These are phyloP conservation scores for Xylaria intraflava DNA, from an alignment of 495 filamentous ascomycete genomes.

Conservation along the genomic window DNA sequence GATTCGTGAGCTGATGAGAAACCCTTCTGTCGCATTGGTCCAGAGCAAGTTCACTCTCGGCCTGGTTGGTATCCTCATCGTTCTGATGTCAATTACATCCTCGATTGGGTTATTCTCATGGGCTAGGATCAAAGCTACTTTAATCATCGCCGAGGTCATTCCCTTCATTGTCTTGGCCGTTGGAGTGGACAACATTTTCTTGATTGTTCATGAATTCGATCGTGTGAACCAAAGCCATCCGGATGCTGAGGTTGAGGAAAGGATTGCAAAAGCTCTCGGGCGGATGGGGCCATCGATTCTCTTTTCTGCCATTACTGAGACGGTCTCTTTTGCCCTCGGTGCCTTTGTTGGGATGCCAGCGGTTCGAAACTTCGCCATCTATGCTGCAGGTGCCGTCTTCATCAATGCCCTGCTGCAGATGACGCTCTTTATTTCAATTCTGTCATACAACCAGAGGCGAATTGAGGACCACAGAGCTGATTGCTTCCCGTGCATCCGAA, in stretches of 20 bases:
- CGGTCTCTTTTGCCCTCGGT: slow-evolving; percentile 85
- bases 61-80: slow-evolving; percentile 85
- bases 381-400: slow-evolving; percentile 91
- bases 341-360: slow-evolving; percentile 95
- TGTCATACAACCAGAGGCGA: slow-evolving; percentile 81
- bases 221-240: slow-evolving; percentile 84
- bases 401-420: slow-evolving; percentile 94
- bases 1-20: slow-evolving; percentile 63
- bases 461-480: slow-evolving; percentile 84
- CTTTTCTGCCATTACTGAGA: slow-evolving; percentile 91
- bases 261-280: slow-evolving; percentile 77
- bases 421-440: slow-evolving; percentile 90
- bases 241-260: slow-evolving; percentile 74
- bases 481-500: slow-evolving; percentile 80
- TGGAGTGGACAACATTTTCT: slow-evolving; percentile 97
- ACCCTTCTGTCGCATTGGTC: slow-evolving; percentile 76
- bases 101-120: slow-evolving; percentile 92
- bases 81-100: slow-evolving; percentile 93
- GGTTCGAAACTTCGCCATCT: slow-evolving; percentile 92
- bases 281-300: slow-evolving; percentile 95
- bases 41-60: slow-evolving; percentile 94
- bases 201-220: slow-evolving; percentile 98
- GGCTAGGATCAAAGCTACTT: slow-evolving; percentile 79
- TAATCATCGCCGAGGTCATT: slow-evolving; percentile 98
- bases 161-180: slow-evolving; percentile 94